Evolutionary conservation across 441 rosid species (phyloP).

Genomic region (Adansonia grandidieri): DNA sequence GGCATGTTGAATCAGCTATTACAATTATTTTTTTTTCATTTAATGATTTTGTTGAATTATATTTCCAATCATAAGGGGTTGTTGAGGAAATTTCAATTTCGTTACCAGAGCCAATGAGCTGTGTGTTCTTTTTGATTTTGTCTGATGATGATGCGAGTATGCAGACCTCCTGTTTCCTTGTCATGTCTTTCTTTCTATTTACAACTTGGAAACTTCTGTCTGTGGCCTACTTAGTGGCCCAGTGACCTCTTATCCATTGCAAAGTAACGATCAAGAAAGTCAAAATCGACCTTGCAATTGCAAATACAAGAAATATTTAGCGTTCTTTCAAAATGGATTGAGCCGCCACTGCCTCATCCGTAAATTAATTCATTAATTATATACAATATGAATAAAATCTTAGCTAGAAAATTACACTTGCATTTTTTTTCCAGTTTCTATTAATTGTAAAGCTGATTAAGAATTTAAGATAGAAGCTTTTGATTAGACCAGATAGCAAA

Average conservation of each 20-base stretch:
- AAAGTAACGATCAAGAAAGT: no score
- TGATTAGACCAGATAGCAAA: no score
- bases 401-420: no score
- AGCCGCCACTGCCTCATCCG: not conserved
- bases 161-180: constrained; percentile 3
- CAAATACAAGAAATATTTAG: not conserved
- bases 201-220: not conserved
- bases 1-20: constrained; percentile 5
- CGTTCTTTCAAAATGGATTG: not conserved
- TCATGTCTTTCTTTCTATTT: not conserved
- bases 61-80: constrained; percentile 11
- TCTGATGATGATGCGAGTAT: constrained; percentile 3
- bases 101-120: constrained; percentile 17
- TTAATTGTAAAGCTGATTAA: no score
- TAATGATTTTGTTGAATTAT: constrained; percentile 1
- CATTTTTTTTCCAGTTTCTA: no score
- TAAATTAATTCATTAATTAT: no score
- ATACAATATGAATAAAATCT: no score
- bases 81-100: constrained; percentile 2
- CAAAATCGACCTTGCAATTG: not conserved
- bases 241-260: no score
- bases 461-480: no score
- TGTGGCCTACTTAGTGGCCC: no score
- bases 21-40: not conserved
- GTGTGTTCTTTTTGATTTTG: not conserved